Evolutionary conservation across 2,329 filamentous ascomycete species (phyloP).

Genomic region (Penicillium sp.): DNA sequence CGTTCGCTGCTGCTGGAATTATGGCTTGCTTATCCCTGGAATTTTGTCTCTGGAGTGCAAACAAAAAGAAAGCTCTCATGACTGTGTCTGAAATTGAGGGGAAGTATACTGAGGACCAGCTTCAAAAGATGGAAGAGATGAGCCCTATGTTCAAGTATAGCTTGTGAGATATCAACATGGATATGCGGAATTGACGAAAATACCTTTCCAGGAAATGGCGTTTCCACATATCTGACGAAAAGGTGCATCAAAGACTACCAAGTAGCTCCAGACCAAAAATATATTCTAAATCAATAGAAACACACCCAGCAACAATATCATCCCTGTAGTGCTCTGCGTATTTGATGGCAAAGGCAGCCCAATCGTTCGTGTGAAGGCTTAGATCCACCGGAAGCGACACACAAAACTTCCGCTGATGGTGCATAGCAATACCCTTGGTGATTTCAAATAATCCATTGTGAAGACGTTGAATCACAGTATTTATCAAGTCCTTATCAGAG

Average conservation of each 20-base stretch:
- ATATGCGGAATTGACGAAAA: too few relatives aligned
- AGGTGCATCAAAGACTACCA: not conserved
- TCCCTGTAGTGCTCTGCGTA: not conserved
- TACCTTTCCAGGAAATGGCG: too few relatives aligned
- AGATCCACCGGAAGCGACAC: not conserved
- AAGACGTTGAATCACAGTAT: not conserved
- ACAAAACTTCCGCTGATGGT: not conserved
- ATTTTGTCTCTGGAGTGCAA: constrained; percentile 4
- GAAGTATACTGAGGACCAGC: constrained; percentile 2
- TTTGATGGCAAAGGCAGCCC: not conserved
- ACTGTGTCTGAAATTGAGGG: not conserved
- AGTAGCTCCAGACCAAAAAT: not conserved
- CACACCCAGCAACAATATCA: not conserved
- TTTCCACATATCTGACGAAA: too few relatives aligned
- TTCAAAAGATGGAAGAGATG: constrained; percentile 6
- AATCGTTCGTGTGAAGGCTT: not conserved
- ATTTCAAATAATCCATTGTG: not conserved
- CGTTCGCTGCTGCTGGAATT: constrained; percentile 26
- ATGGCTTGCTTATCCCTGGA: constrained; percentile 11
- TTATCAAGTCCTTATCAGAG: not conserved
- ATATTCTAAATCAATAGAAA: not conserved
- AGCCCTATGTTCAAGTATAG: constrained; percentile 10
- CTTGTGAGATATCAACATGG: not conserved
- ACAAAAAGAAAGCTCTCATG: constrained; percentile 1
- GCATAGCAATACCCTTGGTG: not conserved